Percentiles rank a stretch among this genome's conserved stretches.
These are phyloP conservation scores for Xylaria sp. DNA, from an alignment of 2,329 filamentous ascomycete genomes.

Conservation along the genomic window DNA sequence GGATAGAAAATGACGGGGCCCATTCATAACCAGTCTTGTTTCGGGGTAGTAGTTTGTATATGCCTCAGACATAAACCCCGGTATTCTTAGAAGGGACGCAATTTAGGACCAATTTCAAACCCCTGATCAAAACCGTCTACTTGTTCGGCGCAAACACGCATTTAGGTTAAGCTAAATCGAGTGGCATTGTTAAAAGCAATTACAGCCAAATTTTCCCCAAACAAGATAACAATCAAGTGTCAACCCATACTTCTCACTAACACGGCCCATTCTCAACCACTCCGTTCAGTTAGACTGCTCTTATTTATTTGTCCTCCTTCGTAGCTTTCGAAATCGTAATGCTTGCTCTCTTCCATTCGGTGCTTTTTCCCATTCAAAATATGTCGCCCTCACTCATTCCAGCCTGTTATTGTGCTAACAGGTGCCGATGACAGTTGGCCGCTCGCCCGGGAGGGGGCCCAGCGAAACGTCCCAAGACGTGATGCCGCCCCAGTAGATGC, in stretches of 20 bases:
- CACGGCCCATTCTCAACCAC: neutral
- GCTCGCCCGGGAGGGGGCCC: conserved; percentile 38
- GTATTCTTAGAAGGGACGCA: neutral
- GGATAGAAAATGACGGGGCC: neutral
- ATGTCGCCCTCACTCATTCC: neutral
- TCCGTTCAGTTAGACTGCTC: neutral
- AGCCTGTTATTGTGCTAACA: conserved; percentile 18
- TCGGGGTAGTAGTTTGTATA: neutral
- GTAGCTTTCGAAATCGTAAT: neutral
- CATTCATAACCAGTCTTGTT: neutral
- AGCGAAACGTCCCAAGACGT: conserved; percentile 38
- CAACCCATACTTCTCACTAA: neutral
- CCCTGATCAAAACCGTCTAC: neutral
- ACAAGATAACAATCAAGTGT: conserved; percentile 3
- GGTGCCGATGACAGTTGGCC: conserved; percentile 30
- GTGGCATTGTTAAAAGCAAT: neutral
- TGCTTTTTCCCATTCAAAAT: neutral
- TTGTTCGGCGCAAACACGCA: neutral
- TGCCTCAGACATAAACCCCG: neutral
- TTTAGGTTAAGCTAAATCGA: neutral
- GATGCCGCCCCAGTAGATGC: conserved; percentile 41
- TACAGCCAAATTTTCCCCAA: neutral
- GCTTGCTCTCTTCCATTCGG: too few species aligned
- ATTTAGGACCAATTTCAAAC: neutral
- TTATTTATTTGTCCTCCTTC: neutral